A percentile compares a stretch with the other conserved stretches of the same genome.
Evolutionary conservation across 345 rosid species (phyloP).

Genomic region (Sonneratia alba): DNA sequence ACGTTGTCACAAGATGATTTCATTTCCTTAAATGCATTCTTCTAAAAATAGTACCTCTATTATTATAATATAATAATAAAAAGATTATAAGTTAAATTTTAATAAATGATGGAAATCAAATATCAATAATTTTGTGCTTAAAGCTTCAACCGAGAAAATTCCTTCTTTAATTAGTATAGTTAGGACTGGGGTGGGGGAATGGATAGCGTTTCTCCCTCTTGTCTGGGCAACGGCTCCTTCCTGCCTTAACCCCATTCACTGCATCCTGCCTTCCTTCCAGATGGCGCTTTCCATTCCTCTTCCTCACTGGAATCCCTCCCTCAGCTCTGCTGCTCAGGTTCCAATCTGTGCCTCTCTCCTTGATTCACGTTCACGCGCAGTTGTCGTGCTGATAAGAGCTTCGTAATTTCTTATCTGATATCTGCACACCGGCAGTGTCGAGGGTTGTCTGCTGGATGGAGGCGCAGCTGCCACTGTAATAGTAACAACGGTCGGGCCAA

Average conservation of each 20-base stretch:
- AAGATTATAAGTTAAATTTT: too few species aligned
- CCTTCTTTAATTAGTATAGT: background rate
- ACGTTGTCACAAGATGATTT: too few species aligned
- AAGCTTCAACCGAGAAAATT: too few species aligned
- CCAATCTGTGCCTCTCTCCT: background rate
- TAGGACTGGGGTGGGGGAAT: background rate
- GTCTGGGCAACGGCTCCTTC: background rate
- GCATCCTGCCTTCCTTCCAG: background rate
- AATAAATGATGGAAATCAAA: too few species aligned
- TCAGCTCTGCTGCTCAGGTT: constrained; percentile 10
- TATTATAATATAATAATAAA: too few species aligned
- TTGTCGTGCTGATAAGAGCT: background rate
- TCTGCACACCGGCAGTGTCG: background rate
- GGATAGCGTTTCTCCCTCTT: background rate
- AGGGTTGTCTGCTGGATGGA: background rate
- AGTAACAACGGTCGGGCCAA: constrained; percentile 6
- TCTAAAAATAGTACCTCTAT: too few species aligned
- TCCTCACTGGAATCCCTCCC: constrained; percentile 17
- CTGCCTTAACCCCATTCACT: background rate
- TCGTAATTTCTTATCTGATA: background rate
- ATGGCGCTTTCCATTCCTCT: constrained; percentile 23
- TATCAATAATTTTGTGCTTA: too few species aligned
- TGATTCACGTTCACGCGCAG: background rate
- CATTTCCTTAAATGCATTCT: too few species aligned
- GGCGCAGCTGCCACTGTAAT: background rate